Base-by-base conservation (phyloP, 2,329 filamentous ascomycete genomes). In the Fusarium liriodendri region DNA sequence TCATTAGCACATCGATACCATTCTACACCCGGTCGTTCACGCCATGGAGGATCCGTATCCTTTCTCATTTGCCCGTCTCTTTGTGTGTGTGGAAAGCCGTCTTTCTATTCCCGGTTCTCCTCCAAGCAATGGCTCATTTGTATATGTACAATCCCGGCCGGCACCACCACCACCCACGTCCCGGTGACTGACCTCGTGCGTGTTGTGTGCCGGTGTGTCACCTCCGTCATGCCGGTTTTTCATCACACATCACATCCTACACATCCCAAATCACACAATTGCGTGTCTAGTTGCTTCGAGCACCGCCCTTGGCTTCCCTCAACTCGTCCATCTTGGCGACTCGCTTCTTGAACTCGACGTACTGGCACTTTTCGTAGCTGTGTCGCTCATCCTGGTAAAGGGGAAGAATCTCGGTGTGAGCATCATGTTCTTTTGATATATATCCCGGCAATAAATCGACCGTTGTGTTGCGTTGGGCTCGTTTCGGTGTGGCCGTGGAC, bases 291-390 rank as follows among this genome's bases (percentile, higher is more conserved):
- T 98, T 98, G 89, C 94, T 97, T 84, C 96, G 91, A 80, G 89
- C 92, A 71, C 94, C 95, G 68, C 86, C 91, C 90, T 97, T 97
- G 70, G 94, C 91, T 77, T 91, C 95, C 82, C 95, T 90, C 81
- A 99, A 86, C 88, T 99, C 95, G 80, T 98, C 92, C 97, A 99
- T 99, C 92, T 98, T 98, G 81, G 93, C 94, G 75, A 99, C 97
- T 68, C 97, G 92, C 89, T 96, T 95, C 91, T 98, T 98, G 89
- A 99, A 99, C 84, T 98, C 97, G 75, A 94, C 94, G 85, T 99
- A 99, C 82, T 99, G 97, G 90, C 97, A 99, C 85, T 98, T 98
- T 84, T 99, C 97, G 89, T 99, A 99, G 81, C 92, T 93, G 86
- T 99, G 97, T 87, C 97, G 90, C 89, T 99, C 97, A 84, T 95